Evolutionary conservation across 148 eudicot genomes (phyloP), one percentile per base, ranked within the genome.

Genomic region (Spergularia bocconei): DNA sequence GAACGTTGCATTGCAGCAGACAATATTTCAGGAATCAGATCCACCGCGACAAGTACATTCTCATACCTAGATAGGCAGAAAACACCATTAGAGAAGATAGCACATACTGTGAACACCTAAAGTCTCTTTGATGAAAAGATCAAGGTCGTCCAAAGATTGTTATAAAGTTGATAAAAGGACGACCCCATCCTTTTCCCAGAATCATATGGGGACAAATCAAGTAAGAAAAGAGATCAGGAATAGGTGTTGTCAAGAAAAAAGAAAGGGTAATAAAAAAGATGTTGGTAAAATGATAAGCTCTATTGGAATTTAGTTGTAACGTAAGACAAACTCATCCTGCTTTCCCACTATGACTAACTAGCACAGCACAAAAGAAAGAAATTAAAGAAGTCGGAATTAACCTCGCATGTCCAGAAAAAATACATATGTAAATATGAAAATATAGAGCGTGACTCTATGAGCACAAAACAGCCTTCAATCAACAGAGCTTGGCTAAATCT

Each of bases 11-110:
- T 96, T 69, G 88, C 74, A 69, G 91, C 91, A 51, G 97, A 89
- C 78, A 96, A 86, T 64, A 88, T 83, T 82, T 92, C 98, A 59
- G 99, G 98, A 79, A 96, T 74, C 73, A 96, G 94, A 84, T 92
- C 98, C 59, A 84, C 88, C 12, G 94, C 91, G 76, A 82, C 97
- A 59, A 96, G 88, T 57, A 92, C 79, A 80, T 89, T 91, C 82
- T 96, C 99, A 74, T 96, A 96, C 90, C 99, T 96, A 85, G n/a
- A 72, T 61, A 64, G 69, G n/a, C 21, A 39, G 25, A 21, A 14
- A 5, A 54, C 2, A 53, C 14, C n/a, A 63, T 36, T 13, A 80
- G 15, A 9, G 6, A 73, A 39, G 6, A 63, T 53, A 13, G 11
- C 0, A 17, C 13, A 59, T 10, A 39, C 20, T 9, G 20, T 48